Evolutionary conservation across 495 filamentous ascomycete genomes (phyloP).

Genomic region (Evansstolkia leycettana): DNA sequence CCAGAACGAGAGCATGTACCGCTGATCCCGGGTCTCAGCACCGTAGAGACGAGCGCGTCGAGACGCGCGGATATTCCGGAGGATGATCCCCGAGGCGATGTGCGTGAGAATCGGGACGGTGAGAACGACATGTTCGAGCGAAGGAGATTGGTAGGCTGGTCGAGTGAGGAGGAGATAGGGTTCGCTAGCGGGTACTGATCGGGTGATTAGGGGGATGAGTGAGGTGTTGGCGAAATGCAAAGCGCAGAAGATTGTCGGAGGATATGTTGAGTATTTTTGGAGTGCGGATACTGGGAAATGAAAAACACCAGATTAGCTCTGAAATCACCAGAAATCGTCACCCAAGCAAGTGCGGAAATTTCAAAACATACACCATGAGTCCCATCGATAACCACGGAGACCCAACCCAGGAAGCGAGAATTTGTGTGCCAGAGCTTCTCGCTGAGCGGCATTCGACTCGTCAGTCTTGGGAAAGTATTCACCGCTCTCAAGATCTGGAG

Average conservation of each 20-base stretch:
- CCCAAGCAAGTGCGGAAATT: constrained; percentile 2
- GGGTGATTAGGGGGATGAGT: constrained; percentile 52
- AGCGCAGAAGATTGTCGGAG: constrained; percentile 64
- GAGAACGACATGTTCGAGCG: constrained; percentile 34
- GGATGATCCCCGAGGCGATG: constrained; percentile 52
- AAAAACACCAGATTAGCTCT: constrained; percentile 1
- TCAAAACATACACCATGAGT: constrained; percentile 45
- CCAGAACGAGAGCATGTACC: constrained; percentile 39
- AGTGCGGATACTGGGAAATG: constrained; percentile 56
- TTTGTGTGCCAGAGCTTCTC: constrained; percentile 4
- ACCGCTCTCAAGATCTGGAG: constrained; percentile 38
- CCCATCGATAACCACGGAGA: constrained; percentile 45
- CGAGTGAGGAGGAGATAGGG: constrained; percentile 50
- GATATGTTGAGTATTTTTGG: constrained; percentile 80
- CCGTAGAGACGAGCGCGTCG: constrained; percentile 61
- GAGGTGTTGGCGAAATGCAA: constrained; percentile 76
- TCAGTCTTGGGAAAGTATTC: constrained; percentile 39
- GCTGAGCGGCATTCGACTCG: constrained; percentile 8
- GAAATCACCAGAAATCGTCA: too few species aligned
- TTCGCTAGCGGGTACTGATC: constrained; percentile 39
- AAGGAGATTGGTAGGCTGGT: constrained; percentile 66
- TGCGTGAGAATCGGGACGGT: constrained; percentile 35
- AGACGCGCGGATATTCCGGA: constrained; percentile 61
- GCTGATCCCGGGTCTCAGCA: constrained; percentile 34
- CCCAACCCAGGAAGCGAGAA: constrained; percentile 32